Evolutionary conservation across 257 asterid genomes (phyloP).

Genomic region (Ligustrum vulgare): DNA sequence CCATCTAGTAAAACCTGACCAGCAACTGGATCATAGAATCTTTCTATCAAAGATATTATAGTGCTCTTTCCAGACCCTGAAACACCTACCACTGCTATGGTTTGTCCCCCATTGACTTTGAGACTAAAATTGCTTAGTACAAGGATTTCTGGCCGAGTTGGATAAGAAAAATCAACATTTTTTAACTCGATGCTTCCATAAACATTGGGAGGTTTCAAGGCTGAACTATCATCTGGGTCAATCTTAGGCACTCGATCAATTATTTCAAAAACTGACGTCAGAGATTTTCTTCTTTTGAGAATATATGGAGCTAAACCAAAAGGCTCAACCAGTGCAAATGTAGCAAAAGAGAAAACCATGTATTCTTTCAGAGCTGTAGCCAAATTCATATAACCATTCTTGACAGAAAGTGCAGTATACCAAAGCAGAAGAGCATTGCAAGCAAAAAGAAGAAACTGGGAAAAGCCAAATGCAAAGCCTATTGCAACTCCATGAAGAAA

Average conservation of each 20-base stretch:
- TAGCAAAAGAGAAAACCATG: conserved; percentile 98
- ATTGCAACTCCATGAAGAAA: conserved; percentile 97
- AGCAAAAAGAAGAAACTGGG: conserved; percentile 97
- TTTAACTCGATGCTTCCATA: conserved; percentile 96
- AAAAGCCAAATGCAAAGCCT: conserved; percentile 94
- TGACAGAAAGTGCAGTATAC: conserved; percentile 88
- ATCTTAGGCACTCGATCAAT: conserved; percentile 90
- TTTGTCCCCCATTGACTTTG: conserved; percentile 95
- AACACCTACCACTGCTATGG: conserved; percentile 96
- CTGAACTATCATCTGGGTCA: conserved; percentile 92
- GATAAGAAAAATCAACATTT: conserved; percentile 88
- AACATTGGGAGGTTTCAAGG: conserved; percentile 94
- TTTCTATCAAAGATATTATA: conserved; percentile 80
- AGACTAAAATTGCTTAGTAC: conserved; percentile 98
- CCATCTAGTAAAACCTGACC: conserved; percentile 92
- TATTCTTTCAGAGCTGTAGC: conserved; percentile 89
- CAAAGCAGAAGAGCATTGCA: conserved; percentile 97
- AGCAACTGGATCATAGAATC: conserved; percentile 92
- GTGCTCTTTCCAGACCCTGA: conserved; percentile 99
- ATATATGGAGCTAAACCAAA: conserved; percentile 99
- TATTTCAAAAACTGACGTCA: conserved; percentile 86
- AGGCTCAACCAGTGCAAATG: conserved; percentile 98
- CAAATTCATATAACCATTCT: conserved; percentile 51
- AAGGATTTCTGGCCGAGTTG: conserved; percentile 85
- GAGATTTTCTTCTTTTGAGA: conserved; percentile 87